phyloP scores from a whole-genome alignment of 2,329 filamentous ascomycete species.

The Penicillium hordei region DNA sequence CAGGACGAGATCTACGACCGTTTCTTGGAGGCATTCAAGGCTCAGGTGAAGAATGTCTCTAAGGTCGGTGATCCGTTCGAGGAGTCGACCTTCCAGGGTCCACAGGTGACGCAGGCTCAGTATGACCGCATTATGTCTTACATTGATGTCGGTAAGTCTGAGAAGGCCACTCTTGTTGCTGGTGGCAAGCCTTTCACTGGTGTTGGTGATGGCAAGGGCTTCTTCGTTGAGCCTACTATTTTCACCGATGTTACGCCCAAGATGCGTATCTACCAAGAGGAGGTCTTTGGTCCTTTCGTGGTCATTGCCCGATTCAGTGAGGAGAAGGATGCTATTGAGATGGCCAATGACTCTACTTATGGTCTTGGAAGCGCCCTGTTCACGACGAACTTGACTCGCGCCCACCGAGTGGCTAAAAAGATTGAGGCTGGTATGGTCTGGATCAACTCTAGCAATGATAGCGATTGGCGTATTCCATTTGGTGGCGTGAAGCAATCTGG shows the following conservation, averaged over 20 bases:
- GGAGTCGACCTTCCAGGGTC: constrained; percentile 29
- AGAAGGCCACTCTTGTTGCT: constrained; percentile 35
- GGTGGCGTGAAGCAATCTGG: constrained; percentile 55
- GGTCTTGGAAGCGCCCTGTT: constrained; percentile 42
- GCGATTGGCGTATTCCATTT: constrained; percentile 39
- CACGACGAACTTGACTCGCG: constrained; percentile 39
- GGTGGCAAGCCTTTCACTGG: constrained; percentile 34
- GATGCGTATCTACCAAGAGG: constrained; percentile 42
- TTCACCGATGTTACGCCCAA: constrained; percentile 36
- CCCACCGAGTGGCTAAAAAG: constrained; percentile 39
- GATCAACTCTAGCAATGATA: constrained; percentile 42
- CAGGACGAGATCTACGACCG: constrained; percentile 27
- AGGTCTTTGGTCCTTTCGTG: constrained; percentile 45
- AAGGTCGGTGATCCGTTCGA: constrained; percentile 40
- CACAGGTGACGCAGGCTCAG: constrained; percentile 28
- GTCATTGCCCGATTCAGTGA: constrained; percentile 38
- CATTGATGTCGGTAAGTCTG: constrained; percentile 35
- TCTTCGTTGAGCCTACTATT: constrained; percentile 29
- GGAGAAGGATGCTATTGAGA: constrained; percentile 37
- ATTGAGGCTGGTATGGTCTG: constrained; percentile 45
- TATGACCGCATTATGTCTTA: constrained; percentile 30
- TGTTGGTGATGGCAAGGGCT: constrained; percentile 33
- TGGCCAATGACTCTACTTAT: constrained; percentile 43
- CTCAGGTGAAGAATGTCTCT: constrained; percentile 28
- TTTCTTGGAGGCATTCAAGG: constrained; percentile 25